These are phyloP conservation scores for Eragrostis nindensis DNA, from an alignment of 176 grass and related monocot genomes.

Conservation along the genomic window DNA sequence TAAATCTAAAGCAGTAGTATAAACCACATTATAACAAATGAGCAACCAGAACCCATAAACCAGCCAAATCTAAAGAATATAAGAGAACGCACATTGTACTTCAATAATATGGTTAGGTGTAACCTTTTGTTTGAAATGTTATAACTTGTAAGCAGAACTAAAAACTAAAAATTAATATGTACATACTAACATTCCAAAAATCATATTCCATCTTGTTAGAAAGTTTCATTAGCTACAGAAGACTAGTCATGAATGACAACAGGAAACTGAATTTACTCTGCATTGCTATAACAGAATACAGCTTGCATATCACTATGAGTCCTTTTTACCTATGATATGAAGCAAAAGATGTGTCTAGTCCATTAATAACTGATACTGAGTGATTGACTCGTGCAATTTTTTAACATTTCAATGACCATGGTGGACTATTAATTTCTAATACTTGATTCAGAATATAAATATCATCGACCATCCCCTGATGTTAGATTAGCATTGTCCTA, in stretches of 20 bases:
- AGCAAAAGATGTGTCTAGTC: constrained; percentile 1
- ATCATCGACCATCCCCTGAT: constrained; percentile 7
- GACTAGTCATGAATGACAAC: neutral
- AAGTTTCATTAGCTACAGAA: neutral
- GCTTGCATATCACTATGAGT: neutral
- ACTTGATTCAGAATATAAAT: constrained; percentile 7
- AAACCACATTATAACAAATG: neutral
- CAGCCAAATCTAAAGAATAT: neutral
- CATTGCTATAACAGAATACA: neutral
- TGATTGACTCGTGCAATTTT: neutral
- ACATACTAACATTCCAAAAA: neutral
- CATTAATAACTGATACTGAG: neutral
- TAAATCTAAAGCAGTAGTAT: constrained; percentile 8
- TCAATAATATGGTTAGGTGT: neutral
- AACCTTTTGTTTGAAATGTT: neutral
- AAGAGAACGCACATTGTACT: neutral
- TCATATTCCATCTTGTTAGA: too few species aligned
- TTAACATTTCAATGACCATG: neutral
- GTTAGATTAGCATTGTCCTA: neutral
- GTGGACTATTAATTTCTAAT: neutral
- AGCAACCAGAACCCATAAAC: neutral
- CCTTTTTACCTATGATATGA: neutral
- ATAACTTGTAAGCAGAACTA: constrained; percentile 13
- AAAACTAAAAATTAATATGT: neutral
- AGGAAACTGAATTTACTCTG: neutral